These are phyloP conservation scores for Penstemon davidsonii DNA, from an alignment of 257 asterid genomes.

Conservation along the genomic window DNA sequence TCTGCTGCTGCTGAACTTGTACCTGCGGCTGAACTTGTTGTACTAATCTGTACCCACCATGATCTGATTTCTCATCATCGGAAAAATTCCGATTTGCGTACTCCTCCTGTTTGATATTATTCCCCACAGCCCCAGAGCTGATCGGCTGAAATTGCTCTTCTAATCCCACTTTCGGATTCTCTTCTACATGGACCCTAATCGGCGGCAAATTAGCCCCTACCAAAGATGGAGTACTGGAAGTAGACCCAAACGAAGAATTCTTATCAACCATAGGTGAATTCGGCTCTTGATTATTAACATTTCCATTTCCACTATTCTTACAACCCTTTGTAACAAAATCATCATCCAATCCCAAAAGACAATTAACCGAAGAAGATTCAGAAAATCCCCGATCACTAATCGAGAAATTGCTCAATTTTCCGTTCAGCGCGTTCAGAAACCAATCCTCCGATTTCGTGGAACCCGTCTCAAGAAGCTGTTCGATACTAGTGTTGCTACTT, in stretches of 20 bases:
- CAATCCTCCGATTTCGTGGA: conserved; percentile 82
- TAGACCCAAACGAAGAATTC: conserved; percentile 83
- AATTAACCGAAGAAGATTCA: conserved; percentile 76
- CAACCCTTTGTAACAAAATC: conserved; percentile 37
- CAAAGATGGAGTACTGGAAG: conserved; percentile 64
- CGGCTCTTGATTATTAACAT: conserved; percentile 50
- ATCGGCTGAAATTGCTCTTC: conserved; percentile 81
- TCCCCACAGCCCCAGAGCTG: not conserved
- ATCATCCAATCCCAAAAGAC: conserved; percentile 71
- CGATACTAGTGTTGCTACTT: conserved; percentile 21
- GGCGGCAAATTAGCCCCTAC: conserved; percentile 66
- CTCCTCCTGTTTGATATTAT: conserved; percentile 37
- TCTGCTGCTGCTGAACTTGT: conserved; percentile 41
- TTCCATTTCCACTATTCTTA: not conserved
- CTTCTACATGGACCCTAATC: conserved; percentile 73
- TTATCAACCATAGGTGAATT: conserved; percentile 85
- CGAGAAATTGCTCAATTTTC: conserved; percentile 44
- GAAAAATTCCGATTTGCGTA: conserved; percentile 48
- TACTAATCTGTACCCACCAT: conserved; percentile 53
- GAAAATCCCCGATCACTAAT: conserved; percentile 51
- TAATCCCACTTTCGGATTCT: conserved; percentile 59
- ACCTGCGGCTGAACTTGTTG: conserved; percentile 51
- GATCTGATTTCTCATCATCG: conserved; percentile 87
- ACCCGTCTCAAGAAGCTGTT: conserved; percentile 47
- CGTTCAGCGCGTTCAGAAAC: conserved; percentile 80